Conservation (phyloP, 371 early-diverging fungal genomes). For the Lichtheimia ramosa region DNA sequence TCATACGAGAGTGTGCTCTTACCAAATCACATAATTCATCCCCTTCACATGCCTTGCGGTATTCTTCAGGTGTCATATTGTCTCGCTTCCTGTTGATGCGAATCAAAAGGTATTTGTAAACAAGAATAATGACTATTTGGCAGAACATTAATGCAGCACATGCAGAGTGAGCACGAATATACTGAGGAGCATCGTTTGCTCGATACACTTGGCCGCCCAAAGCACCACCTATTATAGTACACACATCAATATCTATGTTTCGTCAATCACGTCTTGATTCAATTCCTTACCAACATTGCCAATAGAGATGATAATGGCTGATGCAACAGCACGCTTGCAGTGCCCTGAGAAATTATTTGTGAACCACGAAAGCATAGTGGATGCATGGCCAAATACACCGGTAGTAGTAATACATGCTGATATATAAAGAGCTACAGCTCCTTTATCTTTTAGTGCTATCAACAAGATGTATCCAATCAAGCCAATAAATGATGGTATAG, state of each 20-base stretch:
- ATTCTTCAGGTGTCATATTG: constrained; percentile 55
- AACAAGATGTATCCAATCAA: constrained; percentile 67
- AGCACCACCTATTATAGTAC: constrained; percentile 47
- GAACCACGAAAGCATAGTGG: constrained; percentile 65
- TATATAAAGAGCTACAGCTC: constrained; percentile 39
- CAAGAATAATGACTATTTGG: constrained; percentile 32
- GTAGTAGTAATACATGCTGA: constrained; percentile 52
- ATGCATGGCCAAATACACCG: constrained; percentile 59
- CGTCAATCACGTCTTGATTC: too few species aligned
- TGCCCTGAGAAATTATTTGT: constrained; percentile 65
- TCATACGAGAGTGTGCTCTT: background rate
- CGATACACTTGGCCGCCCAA: constrained; percentile 66
- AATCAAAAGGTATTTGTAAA: constrained; percentile 41
- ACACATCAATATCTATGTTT: too few species aligned
- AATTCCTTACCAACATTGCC: constrained; percentile 27
- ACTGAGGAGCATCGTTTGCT: constrained; percentile 57
- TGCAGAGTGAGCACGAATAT: constrained; percentile 47
- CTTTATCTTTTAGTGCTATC: constrained; percentile 31
- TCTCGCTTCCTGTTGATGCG: constrained; percentile 57
- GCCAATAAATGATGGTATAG: constrained; percentile 58
- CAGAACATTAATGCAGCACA: constrained; percentile 44
- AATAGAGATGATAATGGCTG: constrained; percentile 59
- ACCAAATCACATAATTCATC: constrained; percentile 54
- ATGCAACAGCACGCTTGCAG: constrained; percentile 63
- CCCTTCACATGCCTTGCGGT: constrained; percentile 40